Evolutionary conservation across 345 rosid species (phyloP), one percentile per base, ranked within the genome.

Genomic region (Anacardium occidentale): DNA sequence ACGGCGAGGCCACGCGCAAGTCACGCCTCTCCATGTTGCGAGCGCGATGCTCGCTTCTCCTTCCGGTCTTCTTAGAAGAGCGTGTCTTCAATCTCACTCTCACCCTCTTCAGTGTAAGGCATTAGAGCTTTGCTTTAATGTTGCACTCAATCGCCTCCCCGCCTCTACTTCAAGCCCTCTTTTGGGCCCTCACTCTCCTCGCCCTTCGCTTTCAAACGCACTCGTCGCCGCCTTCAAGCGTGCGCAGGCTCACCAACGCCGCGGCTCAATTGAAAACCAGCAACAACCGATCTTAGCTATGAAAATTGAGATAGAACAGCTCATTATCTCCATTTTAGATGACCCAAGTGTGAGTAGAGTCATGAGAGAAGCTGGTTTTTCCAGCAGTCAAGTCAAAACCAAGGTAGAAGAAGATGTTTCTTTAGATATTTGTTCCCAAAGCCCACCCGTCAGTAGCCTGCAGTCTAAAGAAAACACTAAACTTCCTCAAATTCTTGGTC

Each of bases 291-390:
- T 88, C 64, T 72, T 90, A 64, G 95, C 92, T 69, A 69, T 90
- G 59, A 90, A 90, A 69, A 86, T 90, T 42, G 95, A 90, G 81
- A 56, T 83, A 14, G 89, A 90, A 74, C 92, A 86, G 67, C 89
- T 90, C 4, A 58, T 86, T 15, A 75, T 88, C 37, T 88, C 95
- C 45, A 88, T 90, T 58, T 77, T 90, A 12, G 95, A 90, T 62
- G 95, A 90, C 69, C 95, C 95, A 5, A 90, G 95, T 69, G 95
- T 90, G 10, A 88, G 89, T 70, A 80, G 95, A 70, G 92, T 90
- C 71, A 90, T 90, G 95, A 85, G 92, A 50, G 95, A 90, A 78
- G 92, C 95, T 22, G 95, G 95, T 48, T 90, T 90, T 79, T 90
- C 92, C 12, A 90, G 92, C 68, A 68, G 89, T 32, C 89, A 83